Percentiles rank a stretch among this genome's conserved stretches.
Conservation (phyloP, 139 green algal genomes). For the Volvox reticuliferus region DNA sequence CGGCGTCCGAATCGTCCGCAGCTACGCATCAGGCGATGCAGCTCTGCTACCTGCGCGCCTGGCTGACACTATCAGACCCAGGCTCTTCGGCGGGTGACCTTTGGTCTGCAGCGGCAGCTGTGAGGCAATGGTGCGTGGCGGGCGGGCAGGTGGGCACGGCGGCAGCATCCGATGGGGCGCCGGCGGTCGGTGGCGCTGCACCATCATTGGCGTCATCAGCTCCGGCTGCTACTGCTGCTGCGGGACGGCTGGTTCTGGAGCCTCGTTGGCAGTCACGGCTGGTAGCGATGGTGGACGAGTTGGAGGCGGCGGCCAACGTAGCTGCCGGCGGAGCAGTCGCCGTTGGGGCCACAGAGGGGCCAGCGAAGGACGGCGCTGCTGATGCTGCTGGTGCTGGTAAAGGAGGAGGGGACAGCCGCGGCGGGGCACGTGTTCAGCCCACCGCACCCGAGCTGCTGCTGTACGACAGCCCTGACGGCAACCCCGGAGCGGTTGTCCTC, state of each 20-base stretch:
- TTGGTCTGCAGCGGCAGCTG: not conserved
- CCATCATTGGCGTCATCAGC: too few relatives aligned
- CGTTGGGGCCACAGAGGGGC: too few relatives aligned
- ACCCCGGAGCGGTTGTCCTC: not conserved
- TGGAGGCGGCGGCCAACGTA: not conserved
- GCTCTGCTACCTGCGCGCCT: slow-evolving; percentile 28
- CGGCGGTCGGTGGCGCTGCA: too few relatives aligned
- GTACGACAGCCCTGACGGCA: slow-evolving; percentile 3
- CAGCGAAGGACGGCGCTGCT: not conserved
- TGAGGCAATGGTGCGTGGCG: not conserved
- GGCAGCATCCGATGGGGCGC: too few relatives aligned
- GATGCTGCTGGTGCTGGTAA: not conserved
- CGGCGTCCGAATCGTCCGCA: not conserved
- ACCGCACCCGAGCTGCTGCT: not conserved
- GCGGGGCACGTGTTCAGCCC: not conserved
- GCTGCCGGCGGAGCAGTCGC: not conserved
- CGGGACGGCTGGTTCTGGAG: not conserved
- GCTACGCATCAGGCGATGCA: not conserved
- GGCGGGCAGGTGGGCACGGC: not conserved
- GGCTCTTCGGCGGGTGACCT: not conserved
- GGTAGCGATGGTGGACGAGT: not conserved
- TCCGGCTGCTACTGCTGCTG: not conserved
- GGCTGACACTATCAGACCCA: slow-evolving; percentile 17
- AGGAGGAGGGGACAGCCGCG: not conserved
- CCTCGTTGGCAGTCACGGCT: not conserved